Conservation (phyloP, 768 basidiomycete genomes). For the Serendipita sp. region DNA sequence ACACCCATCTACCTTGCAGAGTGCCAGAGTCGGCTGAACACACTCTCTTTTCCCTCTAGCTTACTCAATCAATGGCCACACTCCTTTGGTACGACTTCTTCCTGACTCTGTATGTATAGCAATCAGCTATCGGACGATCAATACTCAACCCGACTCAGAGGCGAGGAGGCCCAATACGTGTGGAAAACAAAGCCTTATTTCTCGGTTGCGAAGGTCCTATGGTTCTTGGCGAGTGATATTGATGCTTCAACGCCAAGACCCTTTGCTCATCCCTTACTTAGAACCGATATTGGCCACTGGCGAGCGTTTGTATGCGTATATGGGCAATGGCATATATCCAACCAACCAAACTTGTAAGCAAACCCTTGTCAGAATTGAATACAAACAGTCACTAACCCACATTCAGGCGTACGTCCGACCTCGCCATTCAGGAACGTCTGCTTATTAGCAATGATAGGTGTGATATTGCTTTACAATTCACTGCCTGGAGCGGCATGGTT, state of each 20-base stretch:
- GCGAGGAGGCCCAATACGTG: neutral
- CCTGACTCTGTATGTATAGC: neutral
- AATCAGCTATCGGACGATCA: neutral
- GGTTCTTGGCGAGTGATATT: neutral
- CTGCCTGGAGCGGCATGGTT: neutral
- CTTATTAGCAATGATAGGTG: neutral
- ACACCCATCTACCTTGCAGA: too few species aligned
- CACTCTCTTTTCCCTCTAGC: neutral
- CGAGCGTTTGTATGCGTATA: neutral
- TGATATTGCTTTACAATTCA: neutral
- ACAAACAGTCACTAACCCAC: neutral
- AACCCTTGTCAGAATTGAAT: neutral
- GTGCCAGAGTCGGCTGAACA: too few species aligned
- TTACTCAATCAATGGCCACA: conserved; percentile 3
- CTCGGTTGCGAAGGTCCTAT: neutral
- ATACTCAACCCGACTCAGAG: neutral
- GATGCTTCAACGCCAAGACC: neutral
- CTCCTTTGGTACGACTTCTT: neutral
- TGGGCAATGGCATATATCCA: conserved; percentile 3
- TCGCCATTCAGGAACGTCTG: too few species aligned
- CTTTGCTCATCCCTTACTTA: neutral
- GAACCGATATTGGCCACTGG: conserved; percentile 2
- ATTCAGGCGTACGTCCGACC: neutral
- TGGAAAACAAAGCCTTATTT: neutral
- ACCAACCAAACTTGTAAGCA: neutral